Evolutionary conservation across 1,284 basidiomycete species (phyloP).

Genomic region (Peniophora sp.): DNA sequence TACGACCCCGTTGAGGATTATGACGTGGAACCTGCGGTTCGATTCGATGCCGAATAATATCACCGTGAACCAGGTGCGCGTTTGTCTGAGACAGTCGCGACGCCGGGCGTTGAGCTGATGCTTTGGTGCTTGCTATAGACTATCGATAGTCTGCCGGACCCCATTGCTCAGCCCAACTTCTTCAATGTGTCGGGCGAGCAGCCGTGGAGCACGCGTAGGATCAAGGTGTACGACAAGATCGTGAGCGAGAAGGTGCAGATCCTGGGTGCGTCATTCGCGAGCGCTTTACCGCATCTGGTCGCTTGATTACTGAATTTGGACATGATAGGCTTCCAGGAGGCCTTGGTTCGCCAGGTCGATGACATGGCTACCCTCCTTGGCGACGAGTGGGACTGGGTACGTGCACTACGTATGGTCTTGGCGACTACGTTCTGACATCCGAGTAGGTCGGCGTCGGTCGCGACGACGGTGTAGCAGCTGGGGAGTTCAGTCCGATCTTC

Average conservation of each 20-base stretch:
- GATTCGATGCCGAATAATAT: conserved; percentile 44
- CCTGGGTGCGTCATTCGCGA: conserved; percentile 20
- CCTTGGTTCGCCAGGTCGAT: conserved; percentile 47
- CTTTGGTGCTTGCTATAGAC: conserved; percentile 17
- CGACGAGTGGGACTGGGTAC: conserved; percentile 41
- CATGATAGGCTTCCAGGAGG: conserved; percentile 49
- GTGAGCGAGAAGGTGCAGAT: conserved; percentile 30
- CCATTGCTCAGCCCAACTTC: conserved; percentile 28
- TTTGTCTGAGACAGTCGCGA: too few species aligned
- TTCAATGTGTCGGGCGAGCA: conserved; percentile 29
- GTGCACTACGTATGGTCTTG: conserved; percentile 6
- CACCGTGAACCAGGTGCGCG: conserved; percentile 25
- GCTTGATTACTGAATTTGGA: conserved; percentile 14
- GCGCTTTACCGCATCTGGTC: neutral
- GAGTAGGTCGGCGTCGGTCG: conserved; percentile 52
- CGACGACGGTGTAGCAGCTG: conserved; percentile 46
- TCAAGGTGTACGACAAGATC: conserved; percentile 40
- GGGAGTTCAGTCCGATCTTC: conserved; percentile 62
- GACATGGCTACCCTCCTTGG: conserved; percentile 53
- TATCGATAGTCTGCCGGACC: conserved; percentile 33
- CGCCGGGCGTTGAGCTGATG: too few species aligned
- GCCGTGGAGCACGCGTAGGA: conserved; percentile 43
- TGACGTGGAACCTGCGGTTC: conserved; percentile 48
- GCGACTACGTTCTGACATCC: neutral
- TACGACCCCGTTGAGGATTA: conserved; percentile 27